Conservation (phyloP, 2,329 filamentous ascomycete species). For the Aspergillus neotritici region DNA sequence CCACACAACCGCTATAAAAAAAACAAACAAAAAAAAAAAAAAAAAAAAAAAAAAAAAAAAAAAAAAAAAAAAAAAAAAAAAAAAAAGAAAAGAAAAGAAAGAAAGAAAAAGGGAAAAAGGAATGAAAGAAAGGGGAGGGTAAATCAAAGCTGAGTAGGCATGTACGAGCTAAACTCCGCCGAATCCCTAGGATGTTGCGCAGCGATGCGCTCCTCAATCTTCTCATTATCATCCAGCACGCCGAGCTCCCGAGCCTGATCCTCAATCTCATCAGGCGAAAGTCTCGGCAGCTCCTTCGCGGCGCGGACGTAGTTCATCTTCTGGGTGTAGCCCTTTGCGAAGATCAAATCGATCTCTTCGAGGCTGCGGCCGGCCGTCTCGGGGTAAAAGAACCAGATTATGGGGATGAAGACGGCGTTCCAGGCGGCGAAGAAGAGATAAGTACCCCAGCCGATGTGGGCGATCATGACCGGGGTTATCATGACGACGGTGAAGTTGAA, state of each 20-base stretch:
- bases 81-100: too few relatives aligned
- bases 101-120: too few relatives aligned
- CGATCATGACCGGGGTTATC: conserved; percentile 32
- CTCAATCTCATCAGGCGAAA: conserved; percentile 10
- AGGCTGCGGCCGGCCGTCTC: conserved; percentile 35
- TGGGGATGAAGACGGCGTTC: conserved; percentile 38
- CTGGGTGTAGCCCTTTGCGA: conserved; percentile 24
- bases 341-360: conserved; percentile 31
- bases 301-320: conserved; percentile 10
- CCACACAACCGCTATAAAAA: too few relatives aligned
- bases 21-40: too few relatives aligned
- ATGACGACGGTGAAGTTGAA: conserved; percentile 49
- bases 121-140: too few relatives aligned
- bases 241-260: conserved; percentile 9
- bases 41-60: too few relatives aligned
- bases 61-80: too few relatives aligned
- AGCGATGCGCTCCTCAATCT: conserved; percentile 5
- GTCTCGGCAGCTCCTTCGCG: conserved; percentile 5
- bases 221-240: conserved; percentile 2
- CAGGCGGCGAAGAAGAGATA: conserved; percentile 31
- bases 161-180: conserved; percentile 4
- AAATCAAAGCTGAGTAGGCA: conserved; percentile 3
- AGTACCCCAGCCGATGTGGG: conserved; percentile 26
- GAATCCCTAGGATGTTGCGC: conserved; percentile 3
- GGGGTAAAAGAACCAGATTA: conserved; percentile 47